Evolutionary conservation across 768 basidiomycete genomes (phyloP).

Genomic region (Trametes coccinea): DNA sequence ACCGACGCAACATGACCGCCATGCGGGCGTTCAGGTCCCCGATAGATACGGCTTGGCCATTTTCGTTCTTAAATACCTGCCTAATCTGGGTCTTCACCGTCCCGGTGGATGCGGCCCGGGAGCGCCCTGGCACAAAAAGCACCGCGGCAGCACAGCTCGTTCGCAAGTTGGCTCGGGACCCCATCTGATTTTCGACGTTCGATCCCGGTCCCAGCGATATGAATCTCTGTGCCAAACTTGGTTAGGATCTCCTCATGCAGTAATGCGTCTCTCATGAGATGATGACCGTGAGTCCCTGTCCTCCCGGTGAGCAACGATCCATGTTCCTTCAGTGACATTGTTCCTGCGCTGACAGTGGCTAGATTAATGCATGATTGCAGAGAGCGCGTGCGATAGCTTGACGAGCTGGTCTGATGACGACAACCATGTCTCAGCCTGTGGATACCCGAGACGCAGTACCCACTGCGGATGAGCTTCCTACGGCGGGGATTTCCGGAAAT

Average conservation of each 20-base stretch:
- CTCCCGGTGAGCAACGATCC: neutral
- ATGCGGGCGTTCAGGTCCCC: no score
- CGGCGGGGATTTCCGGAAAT: neutral
- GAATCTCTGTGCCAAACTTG: neutral
- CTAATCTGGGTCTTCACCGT: neutral
- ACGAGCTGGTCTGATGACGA: no score
- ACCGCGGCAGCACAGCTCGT: constrained; percentile 15
- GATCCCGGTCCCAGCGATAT: neutral
- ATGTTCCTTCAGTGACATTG: no score
- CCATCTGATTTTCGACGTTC: constrained; percentile 11
- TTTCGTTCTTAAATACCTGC: constrained; percentile 18
- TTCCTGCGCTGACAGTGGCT: no score
- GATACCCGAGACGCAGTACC: no score
- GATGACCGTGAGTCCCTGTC: constrained; percentile 2
- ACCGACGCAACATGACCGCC: no score
- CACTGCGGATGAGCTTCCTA: neutral
- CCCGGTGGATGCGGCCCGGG: constrained; percentile 6
- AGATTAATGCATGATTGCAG: no score
- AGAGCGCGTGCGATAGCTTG: no score
- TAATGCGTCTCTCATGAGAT: neutral
- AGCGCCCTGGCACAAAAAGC: neutral
- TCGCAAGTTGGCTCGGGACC: neutral
- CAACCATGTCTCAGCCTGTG: no score
- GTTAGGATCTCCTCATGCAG: neutral
- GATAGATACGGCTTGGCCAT: no score